These are phyloP conservation scores for Dactylellina drechsleri DNA, from an alignment of 2,329 filamentous ascomycete genomes.

Conservation along the genomic window DNA sequence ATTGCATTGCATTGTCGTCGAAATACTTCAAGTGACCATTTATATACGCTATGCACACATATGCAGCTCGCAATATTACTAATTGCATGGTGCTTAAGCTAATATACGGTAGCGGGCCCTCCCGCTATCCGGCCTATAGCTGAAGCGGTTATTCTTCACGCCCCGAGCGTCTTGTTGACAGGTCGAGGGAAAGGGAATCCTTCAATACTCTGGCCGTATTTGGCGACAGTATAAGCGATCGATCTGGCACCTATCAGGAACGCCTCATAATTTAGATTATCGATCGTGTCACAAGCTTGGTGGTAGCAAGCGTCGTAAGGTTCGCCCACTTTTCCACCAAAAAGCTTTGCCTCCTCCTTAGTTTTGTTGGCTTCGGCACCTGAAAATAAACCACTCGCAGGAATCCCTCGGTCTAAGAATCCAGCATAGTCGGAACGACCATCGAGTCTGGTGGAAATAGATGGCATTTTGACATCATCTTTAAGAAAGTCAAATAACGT, in stretches of 20 bases:
- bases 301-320: constrained; percentile 70
- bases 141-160: background rate
- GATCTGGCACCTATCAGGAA: constrained; percentile 68
- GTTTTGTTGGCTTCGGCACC: constrained; percentile 70
- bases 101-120: too few relatives aligned
- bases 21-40: too few relatives aligned
- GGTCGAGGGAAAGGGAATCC: constrained; percentile 64
- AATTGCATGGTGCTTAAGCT: too few relatives aligned
- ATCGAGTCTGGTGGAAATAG: constrained; percentile 66
- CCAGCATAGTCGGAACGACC: constrained; percentile 70
- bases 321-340: constrained; percentile 67
- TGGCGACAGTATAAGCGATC: constrained; percentile 76
- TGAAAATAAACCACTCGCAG: constrained; percentile 69
- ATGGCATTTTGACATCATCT: constrained; percentile 61
- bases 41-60: too few relatives aligned
- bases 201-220: constrained; percentile 72
- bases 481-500: constrained; percentile 62
- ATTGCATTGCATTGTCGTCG: too few relatives aligned
- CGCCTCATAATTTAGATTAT: constrained; percentile 67
- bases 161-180: background rate
- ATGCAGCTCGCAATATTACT: too few relatives aligned
- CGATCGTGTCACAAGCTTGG: constrained; percentile 65
- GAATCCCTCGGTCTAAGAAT: constrained; percentile 68
- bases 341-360: constrained; percentile 65
- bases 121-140: too few relatives aligned